These are phyloP conservation scores for Samsoniella hepiali DNA, from an alignment of 2,329 filamentous ascomycete species.

Conservation along the genomic window DNA sequence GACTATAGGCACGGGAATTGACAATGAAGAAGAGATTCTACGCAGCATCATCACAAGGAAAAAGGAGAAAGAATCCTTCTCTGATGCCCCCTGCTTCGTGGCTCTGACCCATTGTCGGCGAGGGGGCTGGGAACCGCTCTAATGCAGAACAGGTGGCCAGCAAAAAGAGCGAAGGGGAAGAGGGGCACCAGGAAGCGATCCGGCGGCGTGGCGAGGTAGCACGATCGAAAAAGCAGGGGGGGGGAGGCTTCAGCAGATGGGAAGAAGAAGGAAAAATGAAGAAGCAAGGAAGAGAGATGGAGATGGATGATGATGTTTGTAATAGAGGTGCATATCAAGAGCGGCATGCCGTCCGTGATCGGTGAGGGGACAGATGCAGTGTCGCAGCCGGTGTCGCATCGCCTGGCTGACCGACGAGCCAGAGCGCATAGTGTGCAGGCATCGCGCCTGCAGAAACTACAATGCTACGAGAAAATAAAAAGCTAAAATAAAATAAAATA, in stretches of 20 bases:
- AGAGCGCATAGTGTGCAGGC: neutral
- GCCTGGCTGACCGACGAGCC: neutral
- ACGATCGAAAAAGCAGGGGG: neutral
- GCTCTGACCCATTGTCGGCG: neutral
- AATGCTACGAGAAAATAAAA: neutral
- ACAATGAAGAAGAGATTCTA: no score
- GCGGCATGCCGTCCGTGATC: slow-evolving; percentile 11
- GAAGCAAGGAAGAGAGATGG: neutral
- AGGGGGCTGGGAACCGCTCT: neutral
- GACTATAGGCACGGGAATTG: no score
- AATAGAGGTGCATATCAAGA: neutral
- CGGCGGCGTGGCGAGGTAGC: neutral
- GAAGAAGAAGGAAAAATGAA: neutral
- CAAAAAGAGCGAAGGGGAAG: neutral
- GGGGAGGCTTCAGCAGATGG: neutral
- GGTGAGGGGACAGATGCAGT: neutral
- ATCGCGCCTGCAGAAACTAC: neutral
- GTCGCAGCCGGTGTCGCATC: slow-evolving; percentile 2
- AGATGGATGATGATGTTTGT: no score
- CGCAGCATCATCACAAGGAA: no score
- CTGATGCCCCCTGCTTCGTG: neutral
- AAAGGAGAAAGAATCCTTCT: no score
- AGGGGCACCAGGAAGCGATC: neutral
- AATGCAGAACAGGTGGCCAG: neutral
- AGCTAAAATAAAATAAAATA: neutral